Evolutionary conservation across 306 rosid genomes (phyloP).

Genomic region (Cicer pinnatifidum): DNA sequence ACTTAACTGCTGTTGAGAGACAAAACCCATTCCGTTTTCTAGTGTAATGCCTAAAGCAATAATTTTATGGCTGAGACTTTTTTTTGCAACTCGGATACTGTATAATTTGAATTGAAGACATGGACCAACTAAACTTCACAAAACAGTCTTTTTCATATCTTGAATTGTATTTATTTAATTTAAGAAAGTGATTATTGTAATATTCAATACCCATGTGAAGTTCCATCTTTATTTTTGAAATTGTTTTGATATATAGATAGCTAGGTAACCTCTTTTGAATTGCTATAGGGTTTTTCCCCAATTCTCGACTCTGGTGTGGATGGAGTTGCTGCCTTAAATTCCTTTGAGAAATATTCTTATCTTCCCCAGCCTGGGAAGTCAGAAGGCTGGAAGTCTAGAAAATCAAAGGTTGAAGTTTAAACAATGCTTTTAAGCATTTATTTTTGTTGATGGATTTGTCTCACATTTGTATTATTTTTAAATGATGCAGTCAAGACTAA

Average conservation of each 20-base stretch:
- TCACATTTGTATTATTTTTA: conserved; percentile 33
- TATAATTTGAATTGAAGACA: conserved; percentile 15
- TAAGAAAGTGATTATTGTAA: conserved; percentile 29
- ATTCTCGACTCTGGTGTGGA: conserved; percentile 45
- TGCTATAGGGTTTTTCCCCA: conserved; percentile 55
- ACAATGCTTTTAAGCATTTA: conserved; percentile 1
- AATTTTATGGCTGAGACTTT: conserved; percentile 26
- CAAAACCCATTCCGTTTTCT: conserved; percentile 27
- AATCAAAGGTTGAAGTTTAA: conserved; percentile 61
- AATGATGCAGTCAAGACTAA: conserved; percentile 55
- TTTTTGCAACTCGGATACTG: conserved; percentile 14
- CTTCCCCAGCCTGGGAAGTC: conserved; percentile 46
- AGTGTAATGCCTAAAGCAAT: conserved; percentile 10
- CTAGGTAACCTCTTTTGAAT: conserved; percentile 29
- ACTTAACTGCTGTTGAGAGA: conserved; percentile 21
- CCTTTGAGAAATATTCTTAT: conserved; percentile 62
- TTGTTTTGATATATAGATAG: conserved; percentile 19
- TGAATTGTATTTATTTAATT: conserved; percentile 23
- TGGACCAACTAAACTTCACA: conserved; percentile 13
- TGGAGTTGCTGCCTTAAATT: conserved; percentile 47
- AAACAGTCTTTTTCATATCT: conserved; percentile 1
- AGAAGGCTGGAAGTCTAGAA: conserved; percentile 68
- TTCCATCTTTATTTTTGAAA: conserved; percentile 29
- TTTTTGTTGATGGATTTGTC: conserved; percentile 30
- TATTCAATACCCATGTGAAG: conserved; percentile 5